Conservation (phyloP, 345 rosid species). For the Capsella bursapastoris region DNA sequence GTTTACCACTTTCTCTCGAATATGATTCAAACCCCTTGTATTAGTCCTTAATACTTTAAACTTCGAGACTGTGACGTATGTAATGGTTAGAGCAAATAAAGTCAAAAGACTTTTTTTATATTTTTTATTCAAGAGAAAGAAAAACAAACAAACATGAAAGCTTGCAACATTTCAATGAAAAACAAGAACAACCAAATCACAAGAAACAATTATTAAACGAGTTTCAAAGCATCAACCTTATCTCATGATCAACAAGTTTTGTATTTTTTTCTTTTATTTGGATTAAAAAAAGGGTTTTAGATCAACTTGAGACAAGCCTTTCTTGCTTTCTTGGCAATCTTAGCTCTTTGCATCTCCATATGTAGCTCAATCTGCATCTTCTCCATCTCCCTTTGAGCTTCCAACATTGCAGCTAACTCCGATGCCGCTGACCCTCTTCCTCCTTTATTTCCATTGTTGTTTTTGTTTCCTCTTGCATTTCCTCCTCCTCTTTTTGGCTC, state of each 20-base stretch:
- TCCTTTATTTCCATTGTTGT: constrained; percentile 24
- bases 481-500: constrained; percentile 16
- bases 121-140: background rate
- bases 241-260: background rate
- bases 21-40: background rate
- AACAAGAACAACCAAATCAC: constrained; percentile 9
- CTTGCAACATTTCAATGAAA: constrained; percentile 20
- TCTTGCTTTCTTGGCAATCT: constrained; percentile 34
- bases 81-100: background rate
- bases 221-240: constrained; percentile 3
- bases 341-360: constrained; percentile 42
- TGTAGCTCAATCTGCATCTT: constrained; percentile 41
- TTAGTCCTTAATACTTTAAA: background rate
- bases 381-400: constrained; percentile 46
- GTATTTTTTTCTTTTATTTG: no score
- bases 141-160: constrained; percentile 15
- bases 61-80: background rate
- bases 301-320: constrained; percentile 36
- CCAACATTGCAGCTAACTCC: constrained; percentile 42
- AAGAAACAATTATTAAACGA: constrained; percentile 1
- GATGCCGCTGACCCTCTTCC: constrained; percentile 31
- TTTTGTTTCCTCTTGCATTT: background rate
- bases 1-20: background rate
- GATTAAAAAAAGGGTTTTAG: background rate
- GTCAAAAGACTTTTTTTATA: background rate